Conservation (phyloP, 2,329 filamentous ascomycete species). For the Raffaelea deltoideospora region DNA sequence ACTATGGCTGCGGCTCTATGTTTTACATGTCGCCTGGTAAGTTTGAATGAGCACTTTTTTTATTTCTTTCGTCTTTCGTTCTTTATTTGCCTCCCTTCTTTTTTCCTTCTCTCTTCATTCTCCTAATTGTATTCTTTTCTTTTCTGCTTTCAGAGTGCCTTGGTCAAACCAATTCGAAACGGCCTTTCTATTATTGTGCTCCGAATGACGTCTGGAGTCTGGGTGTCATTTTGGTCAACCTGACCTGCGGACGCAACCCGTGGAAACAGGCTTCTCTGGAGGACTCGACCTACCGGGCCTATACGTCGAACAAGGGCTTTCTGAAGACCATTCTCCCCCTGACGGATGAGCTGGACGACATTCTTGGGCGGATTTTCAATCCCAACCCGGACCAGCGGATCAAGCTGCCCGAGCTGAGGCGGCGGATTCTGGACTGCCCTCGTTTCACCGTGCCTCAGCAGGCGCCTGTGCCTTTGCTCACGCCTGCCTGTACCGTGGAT, state of each 20-base stretch:
- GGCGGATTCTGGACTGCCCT: slow-evolving; percentile 61
- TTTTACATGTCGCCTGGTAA: slow-evolving; percentile 99
- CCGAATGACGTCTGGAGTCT: slow-evolving; percentile 97
- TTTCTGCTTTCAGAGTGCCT: slow-evolving; percentile 57
- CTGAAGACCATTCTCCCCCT: slow-evolving; percentile 85
- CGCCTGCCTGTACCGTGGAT: no score
- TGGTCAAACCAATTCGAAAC: slow-evolving; percentile 53
- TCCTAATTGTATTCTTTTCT: slow-evolving; percentile 14
- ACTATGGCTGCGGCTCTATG: slow-evolving; percentile 95
- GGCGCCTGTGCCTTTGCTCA: no score
- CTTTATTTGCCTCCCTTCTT: slow-evolving; percentile 1
- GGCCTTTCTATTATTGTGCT: slow-evolving; percentile 73
- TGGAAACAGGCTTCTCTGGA: slow-evolving; percentile 94
- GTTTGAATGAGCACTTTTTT: no score
- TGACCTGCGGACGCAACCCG: slow-evolving; percentile 94
- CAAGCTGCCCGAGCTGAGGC: slow-evolving; percentile 62
- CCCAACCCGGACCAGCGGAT: slow-evolving; percentile 72
- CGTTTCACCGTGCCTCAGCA: slow-evolving; percentile 43
- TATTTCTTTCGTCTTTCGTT: not conserved
- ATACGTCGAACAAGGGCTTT: slow-evolving; percentile 71
- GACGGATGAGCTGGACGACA: slow-evolving; percentile 76
- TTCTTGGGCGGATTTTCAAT: slow-evolving; percentile 78
- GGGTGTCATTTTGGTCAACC: slow-evolving; percentile 94
- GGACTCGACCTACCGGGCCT: slow-evolving; percentile 90
- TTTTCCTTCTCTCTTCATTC: slow-evolving; percentile 3